Base-by-base conservation (phyloP, 495 filamentous ascomycete genomes). In the Podospora pseudopauciseta region DNA sequence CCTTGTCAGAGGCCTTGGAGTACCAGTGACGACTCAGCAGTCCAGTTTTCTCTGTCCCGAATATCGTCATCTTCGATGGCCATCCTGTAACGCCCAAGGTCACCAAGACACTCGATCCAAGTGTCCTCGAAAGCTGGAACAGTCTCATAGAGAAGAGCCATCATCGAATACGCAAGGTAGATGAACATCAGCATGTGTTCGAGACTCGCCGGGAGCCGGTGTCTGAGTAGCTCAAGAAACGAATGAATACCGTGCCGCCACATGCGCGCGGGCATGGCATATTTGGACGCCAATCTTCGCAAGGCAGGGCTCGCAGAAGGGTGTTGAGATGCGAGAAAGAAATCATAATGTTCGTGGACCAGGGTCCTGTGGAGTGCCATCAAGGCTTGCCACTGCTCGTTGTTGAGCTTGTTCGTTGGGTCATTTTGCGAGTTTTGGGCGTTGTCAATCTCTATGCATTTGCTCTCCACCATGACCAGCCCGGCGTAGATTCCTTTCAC, bases 51-150 rank as follows among this genome's bases (percentile, higher is more conserved):
- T 0, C 90, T 84, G 60, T 94, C 91, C 13, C 84, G 79, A 23
- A 88, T 78, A 64, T 92, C 87, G 44, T 86, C 83, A 62, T 93
- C 89, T 73, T 94, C 90, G 30, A 94, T 88, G 1, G 91, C 91
- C 90, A 94, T 93, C 0, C 81, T 66, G 56, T 84, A 84, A 4
- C 81, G 77, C 0, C 86, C 90, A 3, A 95, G 77, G 75, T 95
- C 92, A 0, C 92, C 92, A 0, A 97, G 81, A 72, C 92, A 96
- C 70, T 97, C 93, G 27, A 96, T 91, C 93, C 93, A 97, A 0
- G 90, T 96, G 60, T 93, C 91, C 68, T 90, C 85, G 72, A 94
- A 96, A 0, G 84, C 79, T 2, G 89, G 85, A 0, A 93, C 89
- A 0, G 89, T 93, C 73, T 94, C 92, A 65, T 90, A 85, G 0